These are phyloP conservation scores for Leptographium procerum DNA, from an alignment of 2,329 filamentous ascomycete species.

Conservation along the genomic window DNA sequence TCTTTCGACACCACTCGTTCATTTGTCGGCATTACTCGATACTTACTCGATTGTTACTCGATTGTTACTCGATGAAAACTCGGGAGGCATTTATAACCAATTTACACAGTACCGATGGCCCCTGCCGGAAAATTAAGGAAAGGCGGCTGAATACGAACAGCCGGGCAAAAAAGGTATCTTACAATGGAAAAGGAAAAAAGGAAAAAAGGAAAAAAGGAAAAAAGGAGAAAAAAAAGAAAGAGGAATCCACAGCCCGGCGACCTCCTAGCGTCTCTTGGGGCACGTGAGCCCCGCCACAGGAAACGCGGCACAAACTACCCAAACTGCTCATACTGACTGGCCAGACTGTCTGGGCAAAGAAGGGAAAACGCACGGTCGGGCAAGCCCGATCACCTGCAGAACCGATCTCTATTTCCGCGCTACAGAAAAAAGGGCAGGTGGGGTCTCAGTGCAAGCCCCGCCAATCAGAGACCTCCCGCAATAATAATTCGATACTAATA, in stretches of 20 bases:
- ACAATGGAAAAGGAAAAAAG: too few species aligned
- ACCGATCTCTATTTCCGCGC: too few species aligned
- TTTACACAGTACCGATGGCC: too few species aligned
- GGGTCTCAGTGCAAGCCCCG: too few species aligned
- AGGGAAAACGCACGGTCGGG: neutral
- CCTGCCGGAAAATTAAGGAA: neutral
- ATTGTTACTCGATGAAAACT: constrained; percentile 35
- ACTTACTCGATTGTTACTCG: constrained; percentile 24
- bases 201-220: too few species aligned
- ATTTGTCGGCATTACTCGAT: constrained; percentile 12
- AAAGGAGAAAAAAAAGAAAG: too few species aligned
- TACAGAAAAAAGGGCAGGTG: too few species aligned
- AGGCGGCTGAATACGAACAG: neutral
- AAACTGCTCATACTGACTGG: neutral
- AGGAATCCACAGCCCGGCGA: neutral
- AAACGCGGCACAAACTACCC: neutral
- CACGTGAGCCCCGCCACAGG: neutral
- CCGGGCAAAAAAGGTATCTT: neutral
- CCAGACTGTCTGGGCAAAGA: too few species aligned
- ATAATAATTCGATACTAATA: too few species aligned
- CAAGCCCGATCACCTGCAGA: neutral
- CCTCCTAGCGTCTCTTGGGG: neutral
- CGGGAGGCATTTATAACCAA: constrained; percentile 2
- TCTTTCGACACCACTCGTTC: constrained; percentile 14
- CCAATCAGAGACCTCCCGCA: neutral